Evolutionary conservation across 768 basidiomycete genomes (phyloP), one percentile per base, ranked within the genome.

Genomic region (Leccinum broughii): DNA sequence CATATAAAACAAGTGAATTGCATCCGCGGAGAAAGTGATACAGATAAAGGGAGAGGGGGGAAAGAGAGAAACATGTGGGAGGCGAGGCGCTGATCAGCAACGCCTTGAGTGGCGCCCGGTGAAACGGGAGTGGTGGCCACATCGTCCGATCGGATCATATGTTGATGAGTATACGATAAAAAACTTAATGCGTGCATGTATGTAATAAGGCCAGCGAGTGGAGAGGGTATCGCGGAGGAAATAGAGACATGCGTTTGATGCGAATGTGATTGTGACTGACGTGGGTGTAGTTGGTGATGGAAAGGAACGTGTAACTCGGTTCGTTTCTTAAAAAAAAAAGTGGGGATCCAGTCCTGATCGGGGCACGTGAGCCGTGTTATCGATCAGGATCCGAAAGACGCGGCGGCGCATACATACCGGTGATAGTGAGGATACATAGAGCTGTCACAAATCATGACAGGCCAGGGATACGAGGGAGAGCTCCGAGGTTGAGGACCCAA

Each of bases 401-500:
- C 6, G 20, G 13, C 3, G 32, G 51, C n/a, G 46, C n/a, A 7
- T 35, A 61, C 69, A n/a, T 54, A 71, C 69, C 69, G 24, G 22
- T 60, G 34, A 44, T 62, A 51, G 59, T 62, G 28, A 57, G 57
- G 30, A 62, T 65, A 57, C n/a, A 66, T 59, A 41, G 22, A 58
- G 24, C 63, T 61, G 11, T n/a, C 24, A 49, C 14, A 50, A 56
- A 39, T 67, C 54, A 59, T 60, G 63, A 62, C 9, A 60, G 2
- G 22, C 62, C 58, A 55, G 58, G 48, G 7, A 54, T 6, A 35
- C 15, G 60, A 24, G 59, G 61, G 10, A 34, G 62, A 30, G 41
- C 32, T 0, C 74, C 73, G 1, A 74, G 68, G 51, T 75, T 66
- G n/a, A 80, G 62, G 22, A 70, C 63, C 79, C 78, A 80, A 37